phyloP scores from a whole-genome alignment of 768 basidiomycete species.

The Cystobasidium tubakii region DNA sequence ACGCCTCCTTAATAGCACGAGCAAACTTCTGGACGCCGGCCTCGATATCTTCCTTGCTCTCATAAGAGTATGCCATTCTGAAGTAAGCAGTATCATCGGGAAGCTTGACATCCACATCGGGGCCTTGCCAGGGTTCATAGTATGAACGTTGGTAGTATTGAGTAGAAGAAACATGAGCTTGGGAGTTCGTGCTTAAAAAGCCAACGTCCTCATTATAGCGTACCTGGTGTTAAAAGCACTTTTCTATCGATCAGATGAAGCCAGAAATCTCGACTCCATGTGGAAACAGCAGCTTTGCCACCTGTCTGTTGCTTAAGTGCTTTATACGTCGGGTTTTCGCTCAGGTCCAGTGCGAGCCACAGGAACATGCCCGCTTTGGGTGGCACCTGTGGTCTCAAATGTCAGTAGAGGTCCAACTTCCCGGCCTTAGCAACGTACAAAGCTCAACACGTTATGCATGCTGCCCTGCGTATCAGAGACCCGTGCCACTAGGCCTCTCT shows the following conservation, averaged over 20 bases:
- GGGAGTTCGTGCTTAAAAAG: no score
- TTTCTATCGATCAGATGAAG: constrained; percentile 10
- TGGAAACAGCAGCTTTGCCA: constrained; percentile 47
- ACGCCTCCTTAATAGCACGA: not conserved
- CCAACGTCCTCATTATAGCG: no score
- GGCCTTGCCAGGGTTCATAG: constrained; percentile 17
- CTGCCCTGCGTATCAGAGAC: not conserved
- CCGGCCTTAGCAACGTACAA: not conserved
- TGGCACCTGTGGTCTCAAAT: not conserved
- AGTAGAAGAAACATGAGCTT: no score
- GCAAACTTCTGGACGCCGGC: not conserved
- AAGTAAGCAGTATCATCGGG: not conserved
- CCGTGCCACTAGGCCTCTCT: not conserved
- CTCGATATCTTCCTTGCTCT: constrained; percentile 1
- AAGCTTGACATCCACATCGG: not conserved
- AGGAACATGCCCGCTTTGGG: constrained; percentile 13
- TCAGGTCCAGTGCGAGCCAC: not conserved
- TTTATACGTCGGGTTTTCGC: not conserved
- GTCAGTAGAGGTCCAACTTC: not conserved
- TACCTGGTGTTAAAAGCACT: constrained; percentile 10
- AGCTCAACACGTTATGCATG: not conserved
- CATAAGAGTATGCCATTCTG: constrained; percentile 20
- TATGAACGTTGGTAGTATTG: constrained; percentile 21
- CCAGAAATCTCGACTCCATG: constrained; percentile 17
- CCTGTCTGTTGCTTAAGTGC: constrained; percentile 50